phyloP scores from a whole-genome alignment of 2,329 filamentous ascomycete species.

The Alternaria triticina region DNA sequence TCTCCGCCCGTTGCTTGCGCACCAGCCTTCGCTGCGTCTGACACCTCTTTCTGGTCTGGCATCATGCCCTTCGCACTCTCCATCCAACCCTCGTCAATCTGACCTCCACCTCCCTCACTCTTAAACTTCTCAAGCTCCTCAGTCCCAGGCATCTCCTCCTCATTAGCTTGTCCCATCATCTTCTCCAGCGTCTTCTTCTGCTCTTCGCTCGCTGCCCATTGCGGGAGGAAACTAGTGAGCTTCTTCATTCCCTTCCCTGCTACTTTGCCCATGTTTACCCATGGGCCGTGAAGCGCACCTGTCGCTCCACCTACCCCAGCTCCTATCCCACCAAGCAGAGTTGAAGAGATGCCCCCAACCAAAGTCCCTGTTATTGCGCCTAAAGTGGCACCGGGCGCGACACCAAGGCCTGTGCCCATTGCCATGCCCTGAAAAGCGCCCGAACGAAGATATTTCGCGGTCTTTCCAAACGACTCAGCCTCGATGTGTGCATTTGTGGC shows the following conservation, averaged over 20 bases:
- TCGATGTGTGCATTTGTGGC: conserved; percentile 28
- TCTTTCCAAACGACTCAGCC: conserved; percentile 32
- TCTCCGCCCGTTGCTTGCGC: background rate
- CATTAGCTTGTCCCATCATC: conserved; percentile 25
- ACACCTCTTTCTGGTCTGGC: conserved; percentile 11
- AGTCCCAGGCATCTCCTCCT: conserved; percentile 20
- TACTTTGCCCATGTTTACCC: conserved; percentile 17
- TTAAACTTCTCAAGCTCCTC: conserved; percentile 25
- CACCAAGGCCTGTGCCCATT: conserved; percentile 27
- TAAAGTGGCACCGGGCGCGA: conserved; percentile 25
- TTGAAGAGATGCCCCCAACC: conserved; percentile 28
- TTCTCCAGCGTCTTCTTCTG: conserved; percentile 28
- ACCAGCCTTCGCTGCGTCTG: conserved; percentile 1
- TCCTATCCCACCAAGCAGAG: conserved; percentile 26
- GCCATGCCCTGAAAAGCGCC: conserved; percentile 33
- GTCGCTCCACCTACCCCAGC: conserved; percentile 25
- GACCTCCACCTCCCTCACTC: conserved; percentile 11
- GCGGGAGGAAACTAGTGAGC: conserved; percentile 17
- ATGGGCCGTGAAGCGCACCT: conserved; percentile 23
- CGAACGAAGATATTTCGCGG: conserved; percentile 32
- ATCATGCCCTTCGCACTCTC: conserved; percentile 17
- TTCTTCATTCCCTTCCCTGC: conserved; percentile 26
- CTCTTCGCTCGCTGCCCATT: conserved; percentile 25
- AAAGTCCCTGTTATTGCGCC: conserved; percentile 29
- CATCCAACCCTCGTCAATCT: conserved; percentile 15